phyloP scores from a whole-genome alignment of 2,329 filamentous ascomycete species.

The Aspergillus quadricinctus region DNA sequence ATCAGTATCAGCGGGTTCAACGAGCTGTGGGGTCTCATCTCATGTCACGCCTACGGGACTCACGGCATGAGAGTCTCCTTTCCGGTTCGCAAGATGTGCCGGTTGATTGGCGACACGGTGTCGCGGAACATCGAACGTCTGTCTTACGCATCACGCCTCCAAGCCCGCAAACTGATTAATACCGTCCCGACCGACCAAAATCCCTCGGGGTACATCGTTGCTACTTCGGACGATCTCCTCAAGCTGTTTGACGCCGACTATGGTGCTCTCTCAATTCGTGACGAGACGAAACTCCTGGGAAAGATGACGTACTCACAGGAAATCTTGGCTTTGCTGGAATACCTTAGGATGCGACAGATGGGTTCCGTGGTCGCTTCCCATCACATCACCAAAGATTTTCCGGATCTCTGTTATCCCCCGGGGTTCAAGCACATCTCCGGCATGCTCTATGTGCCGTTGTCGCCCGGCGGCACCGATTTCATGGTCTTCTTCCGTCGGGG shows the following conservation, averaged over 20 bases:
- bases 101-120: constrained; percentile 77
- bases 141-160: constrained; percentile 77
- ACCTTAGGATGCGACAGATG: constrained; percentile 69
- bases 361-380: constrained; percentile 74
- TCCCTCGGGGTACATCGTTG: constrained; percentile 84
- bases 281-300: constrained; percentile 85
- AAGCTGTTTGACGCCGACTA: constrained; percentile 85
- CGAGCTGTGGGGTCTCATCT: constrained; percentile 82
- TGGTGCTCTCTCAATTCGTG: constrained; percentile 75
- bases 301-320: constrained; percentile 73
- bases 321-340: constrained; percentile 77
- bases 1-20: constrained; percentile 84
- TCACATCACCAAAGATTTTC: constrained; percentile 71
- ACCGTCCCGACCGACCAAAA: constrained; percentile 78
- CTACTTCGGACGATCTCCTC: constrained; percentile 78
- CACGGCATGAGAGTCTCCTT: constrained; percentile 86
- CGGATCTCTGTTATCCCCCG: constrained; percentile 72
- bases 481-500: constrained; percentile 85
- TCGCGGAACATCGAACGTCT: constrained; percentile 83
- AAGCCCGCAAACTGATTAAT: constrained; percentile 83
- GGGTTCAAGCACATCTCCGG: constrained; percentile 77
- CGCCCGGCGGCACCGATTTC: constrained; percentile 71
- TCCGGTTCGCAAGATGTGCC: constrained; percentile 87
- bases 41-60: constrained; percentile 80
- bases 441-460: constrained; percentile 75